These are phyloP conservation scores for Mucor lusitanicus DNA, from an alignment of 371 early-diverging fungal genomes.

Conservation along the genomic window DNA sequence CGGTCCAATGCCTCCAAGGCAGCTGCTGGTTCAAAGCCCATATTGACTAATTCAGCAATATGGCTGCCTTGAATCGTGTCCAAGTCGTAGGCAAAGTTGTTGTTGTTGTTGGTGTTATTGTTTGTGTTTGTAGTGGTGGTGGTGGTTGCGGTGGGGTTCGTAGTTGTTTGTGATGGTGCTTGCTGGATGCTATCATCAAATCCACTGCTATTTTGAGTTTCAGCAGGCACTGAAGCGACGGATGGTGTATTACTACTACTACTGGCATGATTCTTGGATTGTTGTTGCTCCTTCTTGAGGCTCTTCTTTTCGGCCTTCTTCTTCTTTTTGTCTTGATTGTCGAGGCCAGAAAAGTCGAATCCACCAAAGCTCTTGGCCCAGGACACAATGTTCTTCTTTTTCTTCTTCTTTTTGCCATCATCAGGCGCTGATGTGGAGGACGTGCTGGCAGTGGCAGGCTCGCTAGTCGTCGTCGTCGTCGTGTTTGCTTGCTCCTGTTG, in stretches of 20 bases:
- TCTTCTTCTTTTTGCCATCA: constrained; percentile 21
- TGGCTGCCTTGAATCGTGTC: constrained; percentile 29
- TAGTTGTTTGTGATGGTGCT: no score
- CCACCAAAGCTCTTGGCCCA: constrained; percentile 44
- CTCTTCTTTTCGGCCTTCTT: constrained; percentile 8
- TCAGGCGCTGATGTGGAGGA: neutral
- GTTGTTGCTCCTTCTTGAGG: neutral
- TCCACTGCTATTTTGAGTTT: neutral
- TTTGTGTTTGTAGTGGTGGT: neutral
- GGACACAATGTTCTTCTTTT: constrained; percentile 25
- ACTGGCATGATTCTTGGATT: neutral
- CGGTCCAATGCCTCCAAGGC: constrained; percentile 67
- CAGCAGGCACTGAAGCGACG: neutral
- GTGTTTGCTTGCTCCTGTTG: neutral
- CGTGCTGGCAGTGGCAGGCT: neutral
- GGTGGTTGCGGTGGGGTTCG: neutral
- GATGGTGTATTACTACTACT: neutral
- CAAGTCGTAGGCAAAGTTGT: constrained; percentile 6
- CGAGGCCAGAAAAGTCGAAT: constrained; percentile 29
- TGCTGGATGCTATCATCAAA: neutral
- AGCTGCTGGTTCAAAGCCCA: constrained; percentile 68
- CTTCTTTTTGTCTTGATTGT: constrained; percentile 19
- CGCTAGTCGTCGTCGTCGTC: neutral
- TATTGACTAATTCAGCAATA: constrained; percentile 54
- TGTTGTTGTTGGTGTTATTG: neutral